A percentile compares a stretch with the other conserved stretches of the same genome.
These are phyloP conservation scores for Komagataella pseudopastoris DNA, from an alignment of 805 yeast species.

Conservation along the genomic window DNA sequence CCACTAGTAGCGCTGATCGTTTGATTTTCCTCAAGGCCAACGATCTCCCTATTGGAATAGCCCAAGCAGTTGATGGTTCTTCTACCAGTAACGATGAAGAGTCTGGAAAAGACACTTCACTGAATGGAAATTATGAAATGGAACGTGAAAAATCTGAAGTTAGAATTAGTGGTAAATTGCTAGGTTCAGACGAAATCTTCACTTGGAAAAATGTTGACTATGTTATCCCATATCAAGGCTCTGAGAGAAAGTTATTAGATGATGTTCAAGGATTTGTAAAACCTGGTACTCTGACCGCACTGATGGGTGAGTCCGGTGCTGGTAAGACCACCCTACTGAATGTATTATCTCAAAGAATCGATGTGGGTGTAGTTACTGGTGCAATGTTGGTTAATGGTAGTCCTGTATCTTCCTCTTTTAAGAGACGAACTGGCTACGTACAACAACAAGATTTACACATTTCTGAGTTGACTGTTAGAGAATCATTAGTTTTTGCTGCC, in stretches of 20 bases:
- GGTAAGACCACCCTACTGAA: constrained; percentile 38
- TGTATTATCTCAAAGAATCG: constrained; percentile 28
- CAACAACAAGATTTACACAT: constrained; percentile 39
- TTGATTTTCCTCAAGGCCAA: constrained; percentile 13
- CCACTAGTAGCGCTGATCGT: constrained; percentile 18
- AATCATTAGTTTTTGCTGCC: constrained; percentile 29
- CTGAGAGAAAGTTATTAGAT: constrained; percentile 12
- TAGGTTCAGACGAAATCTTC: constrained; percentile 5
- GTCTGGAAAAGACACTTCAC: neutral
- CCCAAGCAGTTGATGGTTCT: neutral
- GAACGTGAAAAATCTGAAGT: neutral
- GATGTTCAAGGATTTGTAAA: constrained; percentile 14
- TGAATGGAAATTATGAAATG: neutral
- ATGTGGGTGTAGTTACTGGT: constrained; percentile 33
- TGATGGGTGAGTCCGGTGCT: constrained; percentile 36
- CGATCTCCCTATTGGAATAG: constrained; percentile 8
- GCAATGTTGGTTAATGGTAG: constrained; percentile 33
- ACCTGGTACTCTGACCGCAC: constrained; percentile 28
- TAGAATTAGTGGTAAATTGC: neutral
- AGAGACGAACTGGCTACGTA: constrained; percentile 34
- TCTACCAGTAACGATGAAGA: neutral
- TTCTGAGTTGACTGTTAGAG: constrained; percentile 31
- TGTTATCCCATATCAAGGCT: constrained; percentile 10
- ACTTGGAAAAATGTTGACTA: constrained; percentile 13
- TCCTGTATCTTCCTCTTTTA: constrained; percentile 24